These are phyloP conservation scores for Verticillium tricorpus DNA, from an alignment of 2,329 filamentous ascomycete species.

Conservation along the genomic window DNA sequence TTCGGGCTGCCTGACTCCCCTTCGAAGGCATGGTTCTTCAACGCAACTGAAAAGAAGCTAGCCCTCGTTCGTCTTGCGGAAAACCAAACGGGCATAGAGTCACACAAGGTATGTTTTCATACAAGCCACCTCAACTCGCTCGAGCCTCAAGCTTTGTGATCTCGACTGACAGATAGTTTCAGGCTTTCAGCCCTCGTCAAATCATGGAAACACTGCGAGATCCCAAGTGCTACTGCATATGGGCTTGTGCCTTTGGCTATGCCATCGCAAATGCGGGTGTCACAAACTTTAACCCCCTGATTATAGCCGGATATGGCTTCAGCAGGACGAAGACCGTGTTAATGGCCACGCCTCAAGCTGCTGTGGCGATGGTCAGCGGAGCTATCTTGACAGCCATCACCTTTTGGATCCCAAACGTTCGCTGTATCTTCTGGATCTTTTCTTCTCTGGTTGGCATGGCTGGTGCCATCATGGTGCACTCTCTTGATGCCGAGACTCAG, in stretches of 20 bases:
- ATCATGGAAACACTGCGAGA: slow-evolving; percentile 46
- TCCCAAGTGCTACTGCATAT: slow-evolving; percentile 56
- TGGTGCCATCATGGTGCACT: slow-evolving; percentile 21
- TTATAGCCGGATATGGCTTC: slow-evolving; percentile 51
- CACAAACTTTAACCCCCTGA: slow-evolving; percentile 56
- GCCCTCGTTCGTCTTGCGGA: slow-evolving; percentile 9
- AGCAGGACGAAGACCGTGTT: slow-evolving; percentile 20
- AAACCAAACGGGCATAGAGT: slow-evolving; percentile 8
- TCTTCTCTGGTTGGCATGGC: slow-evolving; percentile 17
- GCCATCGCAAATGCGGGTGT: slow-evolving; percentile 68
- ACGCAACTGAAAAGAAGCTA: slow-evolving; percentile 13
- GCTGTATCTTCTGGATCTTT: slow-evolving; percentile 24
- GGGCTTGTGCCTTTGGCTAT: slow-evolving; percentile 55
- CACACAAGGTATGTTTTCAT: slow-evolving; percentile 2
- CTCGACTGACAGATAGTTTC: slow-evolving; percentile 67
- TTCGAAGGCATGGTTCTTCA: slow-evolving; percentile 17
- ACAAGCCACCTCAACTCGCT: not conserved
- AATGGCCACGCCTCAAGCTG: slow-evolving; percentile 26
- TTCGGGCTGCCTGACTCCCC: slow-evolving; percentile 38
- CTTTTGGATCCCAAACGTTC: slow-evolving; percentile 21
- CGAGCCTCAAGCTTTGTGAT: slow-evolving; percentile 36
- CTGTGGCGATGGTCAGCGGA: slow-evolving; percentile 23
- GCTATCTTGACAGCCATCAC: slow-evolving; percentile 17
- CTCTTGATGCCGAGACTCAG: slow-evolving; percentile 9
- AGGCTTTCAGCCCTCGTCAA: slow-evolving; percentile 65